A percentile compares a stretch with the other conserved stretches of the same genome.
phyloP scores from a whole-genome alignment of 139 green algal genomes.

The Axilococcus clingmanii region DNA sequence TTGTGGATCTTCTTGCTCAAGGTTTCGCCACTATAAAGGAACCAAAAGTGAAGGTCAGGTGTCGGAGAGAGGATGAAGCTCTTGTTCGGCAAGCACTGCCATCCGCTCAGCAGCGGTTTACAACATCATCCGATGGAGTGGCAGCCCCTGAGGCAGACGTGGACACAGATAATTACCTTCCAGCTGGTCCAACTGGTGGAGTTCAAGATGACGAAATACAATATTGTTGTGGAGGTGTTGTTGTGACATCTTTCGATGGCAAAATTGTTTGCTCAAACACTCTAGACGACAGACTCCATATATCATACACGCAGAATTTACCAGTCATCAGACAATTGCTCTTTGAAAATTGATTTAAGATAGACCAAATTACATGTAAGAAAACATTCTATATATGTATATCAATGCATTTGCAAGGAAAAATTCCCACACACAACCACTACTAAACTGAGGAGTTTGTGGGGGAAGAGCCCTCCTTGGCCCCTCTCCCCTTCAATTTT shows the following conservation, averaged over 20 bases:
- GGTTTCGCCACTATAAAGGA: constrained; percentile 67
- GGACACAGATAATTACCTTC: constrained; percentile 57
- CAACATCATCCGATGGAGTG: constrained; percentile 22
- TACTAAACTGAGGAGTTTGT: no score
- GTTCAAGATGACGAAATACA: constrained; percentile 20
- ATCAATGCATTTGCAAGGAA: no score
- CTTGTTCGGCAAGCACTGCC: constrained; percentile 51
- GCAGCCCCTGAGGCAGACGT: constrained; percentile 48
- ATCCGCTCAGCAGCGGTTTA: constrained; percentile 16
- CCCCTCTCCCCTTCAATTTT: no score
- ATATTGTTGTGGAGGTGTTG: constrained; percentile 73
- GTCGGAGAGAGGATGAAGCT: constrained; percentile 57
- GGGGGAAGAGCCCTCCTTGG: no score
- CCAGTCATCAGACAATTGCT: constrained; percentile 59
- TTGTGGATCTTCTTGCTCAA: constrained; percentile 80
- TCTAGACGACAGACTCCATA: constrained; percentile 79
- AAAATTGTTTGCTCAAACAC: constrained; percentile 90
- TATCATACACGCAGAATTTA: constrained; percentile 68
- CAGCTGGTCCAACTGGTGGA: constrained; percentile 45
- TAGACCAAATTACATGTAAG: neutral
- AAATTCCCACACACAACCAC: no score
- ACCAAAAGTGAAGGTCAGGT: constrained; percentile 49
- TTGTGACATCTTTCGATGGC: constrained; percentile 72
- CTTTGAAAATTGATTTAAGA: constrained; percentile 37
- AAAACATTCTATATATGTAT: neutral